Base-by-base conservation (phyloP, 371 early-diverging fungal genomes). In the Parasitella parasitica region DNA sequence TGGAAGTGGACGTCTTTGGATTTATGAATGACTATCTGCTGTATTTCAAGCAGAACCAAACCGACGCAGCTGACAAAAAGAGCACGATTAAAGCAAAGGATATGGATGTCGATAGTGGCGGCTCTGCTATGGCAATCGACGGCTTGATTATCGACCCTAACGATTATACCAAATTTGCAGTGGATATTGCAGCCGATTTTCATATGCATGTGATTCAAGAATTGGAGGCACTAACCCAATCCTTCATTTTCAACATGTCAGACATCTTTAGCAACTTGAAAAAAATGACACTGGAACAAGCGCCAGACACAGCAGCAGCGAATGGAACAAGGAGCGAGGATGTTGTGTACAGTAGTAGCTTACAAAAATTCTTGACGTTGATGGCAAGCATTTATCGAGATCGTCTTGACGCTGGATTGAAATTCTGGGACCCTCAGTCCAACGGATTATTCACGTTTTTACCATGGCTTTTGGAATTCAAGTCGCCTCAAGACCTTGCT, bases 381-480 rank as follows among this genome's bases (percentile, higher is more conserved):
- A 75, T 93, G 7, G 74, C 89, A 1, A 71, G 76, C 20, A 68
- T 93, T 8, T 93, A 88, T 70, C 67, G 82, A n/a, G 85, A 88
- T 52, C 72, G 90, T 4, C 83, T 86, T 1, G 89, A 93, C 56
- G 84, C 88, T 3, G 94, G 92, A 0, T 60, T 89, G 7, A 76
- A 75, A 5, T 95, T 89, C 72, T 94, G 94, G 94, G 62, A 73
- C 15, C 72, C 66, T 6, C 75, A n/a, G n/a, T n/a, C 81, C 54
- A 70, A 64, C 30, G 73, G 86, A 13, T 76, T 92, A 55, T 81
- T 84, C 30, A 77, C 82, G 22, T 93, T 96, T 64, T 53, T 95
- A 38, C 85, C 84, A 53, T 91, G 89, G 85, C 86, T 86, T 18
- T 69, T 86, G 0, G 82, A 82, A 11, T 59, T 67, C 6, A 66